Conservation (phyloP, 83 land plant species). For the Thuja plicata region DNA sequence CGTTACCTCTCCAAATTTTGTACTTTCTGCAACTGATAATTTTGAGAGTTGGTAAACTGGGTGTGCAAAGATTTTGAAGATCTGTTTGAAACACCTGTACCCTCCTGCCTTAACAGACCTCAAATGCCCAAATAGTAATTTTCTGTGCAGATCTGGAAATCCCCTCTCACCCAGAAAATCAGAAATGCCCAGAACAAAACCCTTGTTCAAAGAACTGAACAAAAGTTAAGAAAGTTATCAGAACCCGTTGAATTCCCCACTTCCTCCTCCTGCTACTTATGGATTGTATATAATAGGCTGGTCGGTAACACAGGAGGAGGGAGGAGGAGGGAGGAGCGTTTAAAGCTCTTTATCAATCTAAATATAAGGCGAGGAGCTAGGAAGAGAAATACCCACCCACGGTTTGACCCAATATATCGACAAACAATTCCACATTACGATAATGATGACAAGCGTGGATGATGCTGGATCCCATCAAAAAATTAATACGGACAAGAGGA, state of each 20-base stretch:
- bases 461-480: background rate
- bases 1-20: background rate
- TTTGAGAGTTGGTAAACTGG: background rate
- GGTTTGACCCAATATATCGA: background rate
- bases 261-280: conserved; percentile 9
- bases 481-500: background rate
- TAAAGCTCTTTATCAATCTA: background rate
- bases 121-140: background rate
- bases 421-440: background rate
- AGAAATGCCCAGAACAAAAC: too few species aligned
- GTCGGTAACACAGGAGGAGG: background rate
- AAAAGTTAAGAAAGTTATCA: background rate
- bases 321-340: background rate
- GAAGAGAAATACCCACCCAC: background rate
- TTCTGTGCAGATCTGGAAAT: background rate
- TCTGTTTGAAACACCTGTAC: background rate
- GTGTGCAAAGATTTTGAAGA: background rate
- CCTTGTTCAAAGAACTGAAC: too few species aligned
- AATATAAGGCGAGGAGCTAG: background rate
- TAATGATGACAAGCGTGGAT: background rate
- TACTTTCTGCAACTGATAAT: background rate
- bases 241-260: background rate
- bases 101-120: background rate
- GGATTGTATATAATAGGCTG: background rate
- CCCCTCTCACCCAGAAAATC: background rate